Percentiles rank a stretch among this genome's conserved stretches.
phyloP scores from a whole-genome alignment of 305 asterid species.

The Rubia tinctorum region DNA sequence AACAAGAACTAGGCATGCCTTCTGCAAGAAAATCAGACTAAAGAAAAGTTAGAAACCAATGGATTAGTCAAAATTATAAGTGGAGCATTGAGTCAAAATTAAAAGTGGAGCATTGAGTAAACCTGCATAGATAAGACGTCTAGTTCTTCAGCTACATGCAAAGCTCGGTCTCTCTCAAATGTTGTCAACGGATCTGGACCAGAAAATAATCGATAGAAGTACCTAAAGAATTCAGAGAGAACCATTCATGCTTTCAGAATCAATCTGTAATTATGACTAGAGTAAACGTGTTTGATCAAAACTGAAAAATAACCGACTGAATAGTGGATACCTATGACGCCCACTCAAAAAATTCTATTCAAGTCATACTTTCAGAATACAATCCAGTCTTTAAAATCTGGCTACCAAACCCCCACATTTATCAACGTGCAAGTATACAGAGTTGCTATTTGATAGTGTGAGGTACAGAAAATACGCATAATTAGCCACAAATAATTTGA shows the following conservation, averaged over 20 bases:
- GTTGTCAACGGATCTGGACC: constrained; percentile 65
- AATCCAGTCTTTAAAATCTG: background rate
- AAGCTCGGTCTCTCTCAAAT: constrained; percentile 78
- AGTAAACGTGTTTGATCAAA: background rate
- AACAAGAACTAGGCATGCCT: constrained; percentile 76
- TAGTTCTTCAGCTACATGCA: constrained; percentile 87
- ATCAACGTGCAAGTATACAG: background rate
- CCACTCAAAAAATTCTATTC: background rate
- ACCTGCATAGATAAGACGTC: constrained; percentile 80
- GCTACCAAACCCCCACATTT: background rate
- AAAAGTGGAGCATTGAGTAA: constrained; percentile 10
- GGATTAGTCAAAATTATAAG: too few relatives aligned
- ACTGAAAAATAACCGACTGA: background rate
- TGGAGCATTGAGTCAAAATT: background rate
- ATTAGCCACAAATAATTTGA: background rate
- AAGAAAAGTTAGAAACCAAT: constrained; percentile 21
- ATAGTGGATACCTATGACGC: background rate
- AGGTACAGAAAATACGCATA: background rate
- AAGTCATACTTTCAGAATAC: too few relatives aligned
- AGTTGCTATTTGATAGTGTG: background rate
- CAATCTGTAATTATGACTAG: background rate
- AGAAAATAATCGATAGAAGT: constrained; percentile 65
- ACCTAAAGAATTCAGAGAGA: constrained; percentile 44
- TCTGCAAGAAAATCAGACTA: constrained; percentile 39
- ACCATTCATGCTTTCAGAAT: constrained; percentile 9